Evolutionary conservation across 2,329 filamentous ascomycete genomes (phyloP).

Genomic region (Colletotrichum godetiae): DNA sequence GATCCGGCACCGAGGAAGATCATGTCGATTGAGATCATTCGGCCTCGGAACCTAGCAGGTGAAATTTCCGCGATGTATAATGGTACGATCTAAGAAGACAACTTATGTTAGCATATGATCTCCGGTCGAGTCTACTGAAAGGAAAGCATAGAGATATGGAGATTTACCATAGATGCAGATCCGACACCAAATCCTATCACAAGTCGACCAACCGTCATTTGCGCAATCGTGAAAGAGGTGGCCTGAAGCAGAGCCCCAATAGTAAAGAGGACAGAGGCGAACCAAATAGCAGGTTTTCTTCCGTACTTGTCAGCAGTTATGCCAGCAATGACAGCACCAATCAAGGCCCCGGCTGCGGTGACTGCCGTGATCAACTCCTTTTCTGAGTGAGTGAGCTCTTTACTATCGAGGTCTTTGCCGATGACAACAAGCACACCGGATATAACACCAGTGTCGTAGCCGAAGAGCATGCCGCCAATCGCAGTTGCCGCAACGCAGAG

Average conservation of each 20-base stretch:
- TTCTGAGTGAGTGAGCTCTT: constrained; percentile 64
- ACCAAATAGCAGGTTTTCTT: constrained; percentile 27
- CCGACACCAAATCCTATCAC: constrained; percentile 53
- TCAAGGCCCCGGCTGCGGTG: constrained; percentile 38
- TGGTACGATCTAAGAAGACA: background rate
- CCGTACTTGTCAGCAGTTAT: constrained; percentile 40
- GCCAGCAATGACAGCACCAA: constrained; percentile 39
- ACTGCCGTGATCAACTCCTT: constrained; percentile 35
- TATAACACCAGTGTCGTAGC: constrained; percentile 62
- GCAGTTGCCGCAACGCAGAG: constrained; percentile 42
- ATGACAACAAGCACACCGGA: constrained; percentile 58
- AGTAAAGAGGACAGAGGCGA: constrained; percentile 36
- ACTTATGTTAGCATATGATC: too few relatives aligned
- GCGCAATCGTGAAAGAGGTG: constrained; percentile 34
- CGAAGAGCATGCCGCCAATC: constrained; percentile 43
- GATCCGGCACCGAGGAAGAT: constrained; percentile 39
- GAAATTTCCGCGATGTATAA: constrained; percentile 42
- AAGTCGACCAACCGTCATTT: constrained; percentile 39
- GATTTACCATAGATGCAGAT: constrained; percentile 52
- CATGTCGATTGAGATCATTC: constrained; percentile 41
- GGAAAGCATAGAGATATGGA: background rate
- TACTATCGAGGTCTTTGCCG: constrained; percentile 55
- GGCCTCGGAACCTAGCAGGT: constrained; percentile 38
- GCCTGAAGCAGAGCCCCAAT: constrained; percentile 38
- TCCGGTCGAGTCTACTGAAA: too few relatives aligned